phyloP scores from a whole-genome alignment of 2,329 filamentous ascomycete genomes.

The Volutella citrinella region DNA sequence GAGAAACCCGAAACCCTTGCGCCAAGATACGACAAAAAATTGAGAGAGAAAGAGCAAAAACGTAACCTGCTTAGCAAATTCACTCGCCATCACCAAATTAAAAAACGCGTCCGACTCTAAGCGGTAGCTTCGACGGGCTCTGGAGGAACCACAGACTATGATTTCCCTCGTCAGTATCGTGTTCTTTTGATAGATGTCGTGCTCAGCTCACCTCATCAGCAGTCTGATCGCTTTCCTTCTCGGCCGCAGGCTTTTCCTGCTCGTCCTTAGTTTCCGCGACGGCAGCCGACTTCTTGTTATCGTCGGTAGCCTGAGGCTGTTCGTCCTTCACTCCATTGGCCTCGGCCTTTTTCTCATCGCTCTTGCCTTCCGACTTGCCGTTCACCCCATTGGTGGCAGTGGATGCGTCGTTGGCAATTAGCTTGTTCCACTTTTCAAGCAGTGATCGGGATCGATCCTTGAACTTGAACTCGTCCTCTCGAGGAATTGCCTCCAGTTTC shows the following conservation, averaged over 20 bases:
- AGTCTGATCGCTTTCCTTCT: slow-evolving; percentile 21
- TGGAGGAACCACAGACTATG: slow-evolving; percentile 27
- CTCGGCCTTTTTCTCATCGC: slow-evolving; percentile 41
- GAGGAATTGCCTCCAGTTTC: slow-evolving; percentile 81
- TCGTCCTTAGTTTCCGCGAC: slow-evolving; percentile 12
- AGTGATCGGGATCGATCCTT: slow-evolving; percentile 77
- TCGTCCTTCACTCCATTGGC: slow-evolving; percentile 41
- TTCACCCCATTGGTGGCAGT: slow-evolving; percentile 48
- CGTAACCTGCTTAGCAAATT: slow-evolving; percentile 11
- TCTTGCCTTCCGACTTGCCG: slow-evolving; percentile 35
- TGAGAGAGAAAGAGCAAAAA: slow-evolving; percentile 19
- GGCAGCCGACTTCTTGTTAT: slow-evolving; percentile 8
- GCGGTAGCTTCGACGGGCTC: slow-evolving; percentile 37
- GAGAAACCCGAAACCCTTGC: slow-evolving; percentile 26
- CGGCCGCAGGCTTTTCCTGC: slow-evolving; percentile 15
- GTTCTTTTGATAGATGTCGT: too few relatives aligned
- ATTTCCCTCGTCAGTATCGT: too few relatives aligned
- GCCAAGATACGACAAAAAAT: slow-evolving; percentile 20
- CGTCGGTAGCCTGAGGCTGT: slow-evolving; percentile 26
- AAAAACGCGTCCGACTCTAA: too few relatives aligned
- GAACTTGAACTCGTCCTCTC: slow-evolving; percentile 86
- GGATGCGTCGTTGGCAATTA: slow-evolving; percentile 61
- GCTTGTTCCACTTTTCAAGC: slow-evolving; percentile 85
- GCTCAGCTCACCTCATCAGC: slow-evolving; percentile 34
- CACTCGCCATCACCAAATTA: too few relatives aligned